Evolutionary conservation across 2,329 filamentous ascomycete genomes (phyloP).

Genomic region (Xylariaceae sp.): DNA sequence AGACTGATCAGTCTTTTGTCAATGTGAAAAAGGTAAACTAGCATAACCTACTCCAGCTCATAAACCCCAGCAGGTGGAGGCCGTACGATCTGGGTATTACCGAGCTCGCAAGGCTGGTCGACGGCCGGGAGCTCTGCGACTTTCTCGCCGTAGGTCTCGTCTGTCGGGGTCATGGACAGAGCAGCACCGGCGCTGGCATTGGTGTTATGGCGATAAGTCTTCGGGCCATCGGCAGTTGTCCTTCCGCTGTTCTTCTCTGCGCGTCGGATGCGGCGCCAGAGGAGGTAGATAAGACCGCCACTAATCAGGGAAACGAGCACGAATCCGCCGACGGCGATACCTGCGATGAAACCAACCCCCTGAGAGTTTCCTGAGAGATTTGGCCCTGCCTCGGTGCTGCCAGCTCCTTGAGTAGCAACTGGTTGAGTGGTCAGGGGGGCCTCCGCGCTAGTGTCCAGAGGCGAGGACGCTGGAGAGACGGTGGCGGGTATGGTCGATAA

Average conservation of each 20-base stretch:
- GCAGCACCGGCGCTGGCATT: neutral
- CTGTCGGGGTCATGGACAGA: too few species aligned
- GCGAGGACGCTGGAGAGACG: neutral
- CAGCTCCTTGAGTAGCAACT: neutral
- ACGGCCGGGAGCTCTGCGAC: neutral
- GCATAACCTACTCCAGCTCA: neutral
- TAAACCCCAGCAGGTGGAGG: neutral
- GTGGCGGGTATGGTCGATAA: neutral
- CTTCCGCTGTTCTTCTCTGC: neutral
- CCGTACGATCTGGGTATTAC: neutral
- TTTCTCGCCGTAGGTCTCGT: neutral
- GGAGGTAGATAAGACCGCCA: neutral
- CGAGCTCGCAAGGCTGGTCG: neutral
- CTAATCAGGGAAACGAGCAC: neutral
- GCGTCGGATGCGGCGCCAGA: neutral
- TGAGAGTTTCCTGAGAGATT: neutral
- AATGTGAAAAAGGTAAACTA: too few species aligned
- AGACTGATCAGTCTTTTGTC: too few species aligned
- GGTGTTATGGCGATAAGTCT: neutral
- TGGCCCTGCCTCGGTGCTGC: neutral
- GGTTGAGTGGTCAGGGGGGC: neutral
- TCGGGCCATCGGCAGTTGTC: neutral
- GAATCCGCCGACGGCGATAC: constrained; percentile 9
- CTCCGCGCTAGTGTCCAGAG: neutral
- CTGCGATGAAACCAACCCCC: neutral